Evolutionary conservation across 2,329 filamentous ascomycete species (phyloP).

Genomic region (Xylaria hypoxylon): DNA sequence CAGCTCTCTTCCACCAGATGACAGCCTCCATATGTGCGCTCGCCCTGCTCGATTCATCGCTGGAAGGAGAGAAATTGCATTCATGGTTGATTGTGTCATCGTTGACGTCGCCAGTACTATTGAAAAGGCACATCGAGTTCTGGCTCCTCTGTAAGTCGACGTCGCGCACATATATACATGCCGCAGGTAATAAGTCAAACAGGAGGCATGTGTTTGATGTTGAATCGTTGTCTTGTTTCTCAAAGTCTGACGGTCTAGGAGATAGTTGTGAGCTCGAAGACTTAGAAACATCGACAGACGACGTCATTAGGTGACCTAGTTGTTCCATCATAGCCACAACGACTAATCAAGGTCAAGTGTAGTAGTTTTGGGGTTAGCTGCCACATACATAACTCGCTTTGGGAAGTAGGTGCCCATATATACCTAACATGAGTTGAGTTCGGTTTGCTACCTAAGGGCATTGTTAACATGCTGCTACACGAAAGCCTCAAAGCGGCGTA

Average conservation of each 20-base stretch:
- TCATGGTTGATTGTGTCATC: slow-evolving; percentile 14
- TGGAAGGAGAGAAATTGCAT: background rate
- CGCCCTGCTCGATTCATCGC: slow-evolving; percentile 1
- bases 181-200: background rate
- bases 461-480: background rate
- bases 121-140: background rate
- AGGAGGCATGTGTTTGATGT: slow-evolving; percentile 6
- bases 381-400: no score
- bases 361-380: background rate
- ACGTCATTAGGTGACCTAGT: background rate
- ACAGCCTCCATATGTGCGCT: background rate
- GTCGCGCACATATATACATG: slow-evolving; percentile 5
- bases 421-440: no score
- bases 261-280: background rate
- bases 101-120: slow-evolving; percentile 3
- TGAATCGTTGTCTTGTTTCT: slow-evolving; percentile 9
- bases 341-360: background rate
- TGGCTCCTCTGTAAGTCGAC: slow-evolving; percentile 15
- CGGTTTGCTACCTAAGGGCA: no score
- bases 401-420: no score
- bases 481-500: no score
- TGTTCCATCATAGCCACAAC: background rate
- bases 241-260: background rate
- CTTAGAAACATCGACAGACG: background rate
- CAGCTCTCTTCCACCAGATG: slow-evolving; percentile 14